Base-by-base conservation (phyloP, 2,329 filamentous ascomycete genomes). In the Fusarium mangiferae region DNA sequence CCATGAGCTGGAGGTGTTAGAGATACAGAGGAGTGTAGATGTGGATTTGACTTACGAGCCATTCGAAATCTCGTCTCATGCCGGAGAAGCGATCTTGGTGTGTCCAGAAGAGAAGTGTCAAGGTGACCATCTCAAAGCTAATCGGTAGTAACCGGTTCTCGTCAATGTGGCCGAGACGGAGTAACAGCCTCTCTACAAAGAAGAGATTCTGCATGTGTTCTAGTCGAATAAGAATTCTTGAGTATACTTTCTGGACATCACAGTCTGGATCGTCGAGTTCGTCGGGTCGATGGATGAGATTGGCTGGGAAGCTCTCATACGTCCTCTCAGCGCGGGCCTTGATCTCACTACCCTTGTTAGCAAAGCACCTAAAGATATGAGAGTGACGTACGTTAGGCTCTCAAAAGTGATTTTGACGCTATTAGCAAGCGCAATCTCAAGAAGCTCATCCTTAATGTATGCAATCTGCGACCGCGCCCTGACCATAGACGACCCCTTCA, bases 151-250 rank as follows among this genome's bases (percentile, higher is more conserved):
- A 78, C 20, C 84, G 80, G 0, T 82, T 82, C 14, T 83, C 79
- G 14, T 83, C 81, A 1, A 79, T 73, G 18, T 83, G 78, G 0
- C 83, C 82, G 6, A 80, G 78, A 24, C 87, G 88, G 28, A 87
- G 82, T 14, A 91, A 79, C 0, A 91, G 83, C 22, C 90, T 83
- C 63, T 91, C 87, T 11, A 90, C 81, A 15, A 91, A 85, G 65
- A 92, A 90, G 6, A 88, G 81, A 44, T 90, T 90, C 46, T 90
- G 86, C 1, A 90, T 79, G 51, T 88, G 85, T 28, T 87, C 84
- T 6, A 90, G 82, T 6, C 83, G 82, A 2, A 88, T 78, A 3
- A 90, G 77, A 20, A 88, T 83, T 5, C 86, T 81, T 10, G 82
- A 81, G 58, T 87, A 87, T 1, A 87, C 68, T 0, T 78, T 75